phyloP scores from a whole-genome alignment of 2,329 filamentous ascomycete species.

The Xylariaceae sp. region DNA sequence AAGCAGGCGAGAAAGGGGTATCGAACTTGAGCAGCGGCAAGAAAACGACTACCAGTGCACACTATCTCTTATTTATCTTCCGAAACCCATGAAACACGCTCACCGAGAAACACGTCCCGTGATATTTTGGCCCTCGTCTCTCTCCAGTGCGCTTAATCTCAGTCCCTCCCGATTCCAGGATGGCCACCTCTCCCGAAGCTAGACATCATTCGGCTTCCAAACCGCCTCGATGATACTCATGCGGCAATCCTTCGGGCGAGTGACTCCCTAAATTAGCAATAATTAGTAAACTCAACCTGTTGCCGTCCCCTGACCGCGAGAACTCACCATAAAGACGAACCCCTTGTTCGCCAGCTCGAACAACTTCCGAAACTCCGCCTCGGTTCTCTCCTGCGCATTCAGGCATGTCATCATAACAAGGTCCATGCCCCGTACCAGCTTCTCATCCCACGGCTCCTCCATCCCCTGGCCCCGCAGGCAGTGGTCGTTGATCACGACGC shows the following conservation, averaged over 20 bases:
- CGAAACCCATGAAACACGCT: too few species aligned
- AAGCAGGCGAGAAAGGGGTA: too few species aligned
- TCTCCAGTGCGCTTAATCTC: too few species aligned
- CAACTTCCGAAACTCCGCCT: constrained; percentile 40
- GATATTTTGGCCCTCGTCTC: too few species aligned
- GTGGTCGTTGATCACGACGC: constrained; percentile 10
- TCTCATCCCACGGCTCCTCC: constrained; percentile 5
- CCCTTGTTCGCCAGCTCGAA: constrained; percentile 38
- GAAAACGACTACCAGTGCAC: too few species aligned
- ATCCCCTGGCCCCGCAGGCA: constrained; percentile 3
- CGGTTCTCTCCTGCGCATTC: constrained; percentile 47
- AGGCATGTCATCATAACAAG: constrained; percentile 47
- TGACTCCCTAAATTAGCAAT: constrained; percentile 30
- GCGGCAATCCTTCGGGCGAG: constrained; percentile 35
- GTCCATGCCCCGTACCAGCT: constrained; percentile 44
- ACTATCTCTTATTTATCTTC: too few species aligned
- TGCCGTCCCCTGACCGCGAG: background rate
- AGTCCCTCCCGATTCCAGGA: too few species aligned
- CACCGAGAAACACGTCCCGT: too few species aligned
- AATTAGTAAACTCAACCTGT: background rate
- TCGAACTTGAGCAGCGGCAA: too few species aligned
- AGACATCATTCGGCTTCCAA: constrained; percentile 30
- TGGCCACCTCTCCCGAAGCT: too few species aligned
- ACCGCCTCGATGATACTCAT: constrained; percentile 48
- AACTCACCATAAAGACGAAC: constrained; percentile 38